Conservation (phyloP, 2,329 filamentous ascomycete species). For the Aspergillus carbonarius region DNA sequence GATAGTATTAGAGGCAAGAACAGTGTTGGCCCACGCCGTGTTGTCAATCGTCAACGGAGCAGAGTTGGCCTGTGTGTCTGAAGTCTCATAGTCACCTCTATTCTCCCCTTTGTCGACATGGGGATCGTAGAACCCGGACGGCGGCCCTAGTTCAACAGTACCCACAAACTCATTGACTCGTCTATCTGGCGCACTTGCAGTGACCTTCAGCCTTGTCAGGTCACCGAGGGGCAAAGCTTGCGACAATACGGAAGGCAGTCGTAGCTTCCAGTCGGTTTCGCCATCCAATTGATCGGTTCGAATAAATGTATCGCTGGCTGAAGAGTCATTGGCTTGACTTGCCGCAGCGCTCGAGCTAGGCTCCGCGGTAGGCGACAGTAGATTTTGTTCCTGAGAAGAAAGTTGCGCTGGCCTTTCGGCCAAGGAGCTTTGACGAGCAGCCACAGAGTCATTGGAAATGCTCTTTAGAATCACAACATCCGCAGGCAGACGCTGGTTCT, state of each 20-base stretch:
- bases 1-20: constrained; percentile 87
- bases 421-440: constrained; percentile 25
- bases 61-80: constrained; percentile 49
- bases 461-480: constrained; percentile 93
- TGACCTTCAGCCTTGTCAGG: constrained; percentile 65
- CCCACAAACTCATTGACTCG: constrained; percentile 94
- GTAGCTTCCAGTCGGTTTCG: constrained; percentile 97
- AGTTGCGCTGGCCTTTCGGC: constrained; percentile 26
- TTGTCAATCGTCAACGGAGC: constrained; percentile 89
- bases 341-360: constrained; percentile 18
- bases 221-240: constrained; percentile 74
- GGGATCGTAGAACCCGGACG: constrained; percentile 48
- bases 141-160: constrained; percentile 73
- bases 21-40: constrained; percentile 97
- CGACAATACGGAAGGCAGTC: constrained; percentile 80
- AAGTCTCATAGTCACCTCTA: constrained; percentile 17
- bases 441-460: constrained; percentile 55
- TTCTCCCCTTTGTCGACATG: constrained; percentile 37
- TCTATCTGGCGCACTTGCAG: constrained; percentile 85
- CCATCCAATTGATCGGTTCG: constrained; percentile 95
- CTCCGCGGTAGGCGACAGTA: constrained; percentile 17
- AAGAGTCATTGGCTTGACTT: constrained; percentile 35
- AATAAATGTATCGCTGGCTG: constrained; percentile 85
- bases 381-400: constrained; percentile 24
- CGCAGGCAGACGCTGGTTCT: constrained; percentile 89